Conservation (phyloP, 352 stramenopile species). For the Globisporangium polare region DNA sequence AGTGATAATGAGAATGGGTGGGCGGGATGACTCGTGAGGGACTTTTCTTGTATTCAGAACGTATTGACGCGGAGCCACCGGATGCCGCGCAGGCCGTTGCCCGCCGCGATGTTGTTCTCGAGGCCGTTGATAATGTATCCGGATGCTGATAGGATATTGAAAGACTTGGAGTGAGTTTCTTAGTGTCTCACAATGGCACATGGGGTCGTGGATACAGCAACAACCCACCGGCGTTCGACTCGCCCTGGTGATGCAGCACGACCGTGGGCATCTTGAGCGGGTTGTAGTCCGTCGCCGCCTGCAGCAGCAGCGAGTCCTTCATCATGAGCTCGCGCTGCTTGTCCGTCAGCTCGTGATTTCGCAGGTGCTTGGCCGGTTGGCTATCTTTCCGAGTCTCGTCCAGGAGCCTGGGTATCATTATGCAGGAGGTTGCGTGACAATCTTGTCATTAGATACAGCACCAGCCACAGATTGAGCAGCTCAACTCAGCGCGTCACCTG, state of each 20-base stretch:
- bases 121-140: conserved; percentile 84
- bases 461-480: background rate
- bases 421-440: no score
- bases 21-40: no score
- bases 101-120: conserved; percentile 78
- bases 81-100: conserved; percentile 75
- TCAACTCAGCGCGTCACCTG: conserved; percentile 17
- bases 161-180: background rate
- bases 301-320: conserved; percentile 58
- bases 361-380: conserved; percentile 4
- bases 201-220: background rate
- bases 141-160: conserved; percentile 21
- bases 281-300: conserved; percentile 53
- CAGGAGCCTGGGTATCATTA: conserved; percentile 11
- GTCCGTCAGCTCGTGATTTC: conserved; percentile 5
- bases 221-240: conserved; percentile 52
- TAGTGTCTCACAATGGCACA: background rate
- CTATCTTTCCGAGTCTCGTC: conserved; percentile 19
- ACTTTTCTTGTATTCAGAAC: conserved; percentile 25
- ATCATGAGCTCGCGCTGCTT: conserved; percentile 39
- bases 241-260: conserved; percentile 70
- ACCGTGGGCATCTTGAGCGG: conserved; percentile 67
- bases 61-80: conserved; percentile 77
- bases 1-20: background rate
- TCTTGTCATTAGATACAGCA: background rate